Evolutionary conservation across 306 rosid genomes (phyloP).

Genomic region (Vigna nakashimae): DNA sequence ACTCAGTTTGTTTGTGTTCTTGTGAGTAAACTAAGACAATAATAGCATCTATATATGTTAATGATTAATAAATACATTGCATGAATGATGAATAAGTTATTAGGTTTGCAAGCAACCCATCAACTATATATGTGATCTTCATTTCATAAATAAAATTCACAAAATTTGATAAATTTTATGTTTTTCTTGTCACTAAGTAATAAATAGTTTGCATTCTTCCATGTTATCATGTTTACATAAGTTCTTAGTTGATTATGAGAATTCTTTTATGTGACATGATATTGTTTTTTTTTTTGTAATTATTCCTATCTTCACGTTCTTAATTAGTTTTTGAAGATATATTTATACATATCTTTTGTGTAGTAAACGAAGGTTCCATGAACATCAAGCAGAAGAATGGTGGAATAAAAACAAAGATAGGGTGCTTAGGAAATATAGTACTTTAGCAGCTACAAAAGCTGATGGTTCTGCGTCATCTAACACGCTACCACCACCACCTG

Average conservation of each 20-base stretch:
- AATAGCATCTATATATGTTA: background rate
- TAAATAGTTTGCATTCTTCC: background rate
- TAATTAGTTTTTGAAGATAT: background rate
- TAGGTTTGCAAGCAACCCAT: slow-evolving; percentile 4
- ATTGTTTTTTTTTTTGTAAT: no score
- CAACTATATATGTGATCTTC: background rate
- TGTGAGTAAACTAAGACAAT: background rate
- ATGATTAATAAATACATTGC: background rate
- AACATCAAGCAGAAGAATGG: slow-evolving; percentile 89
- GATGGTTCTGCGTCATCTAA: slow-evolving; percentile 39
- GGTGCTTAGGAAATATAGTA: slow-evolving; percentile 62
- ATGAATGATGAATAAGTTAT: background rate
- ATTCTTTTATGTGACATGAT: background rate
- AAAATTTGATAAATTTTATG: background rate
- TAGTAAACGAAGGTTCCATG: slow-evolving; percentile 77
- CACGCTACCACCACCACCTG: slow-evolving; percentile 36
- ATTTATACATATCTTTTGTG: slow-evolving; percentile 9
- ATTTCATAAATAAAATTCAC: background rate
- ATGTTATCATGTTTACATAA: background rate
- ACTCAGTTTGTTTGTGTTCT: background rate
- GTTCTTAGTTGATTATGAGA: background rate
- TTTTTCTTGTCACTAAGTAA: background rate
- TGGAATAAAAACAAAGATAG: slow-evolving; percentile 84
- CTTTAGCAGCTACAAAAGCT: slow-evolving; percentile 37
- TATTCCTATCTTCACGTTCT: background rate